Conservation (phyloP, 2,329 filamentous ascomycete genomes). For the Paraphaeosphaeria sporulosa region DNA sequence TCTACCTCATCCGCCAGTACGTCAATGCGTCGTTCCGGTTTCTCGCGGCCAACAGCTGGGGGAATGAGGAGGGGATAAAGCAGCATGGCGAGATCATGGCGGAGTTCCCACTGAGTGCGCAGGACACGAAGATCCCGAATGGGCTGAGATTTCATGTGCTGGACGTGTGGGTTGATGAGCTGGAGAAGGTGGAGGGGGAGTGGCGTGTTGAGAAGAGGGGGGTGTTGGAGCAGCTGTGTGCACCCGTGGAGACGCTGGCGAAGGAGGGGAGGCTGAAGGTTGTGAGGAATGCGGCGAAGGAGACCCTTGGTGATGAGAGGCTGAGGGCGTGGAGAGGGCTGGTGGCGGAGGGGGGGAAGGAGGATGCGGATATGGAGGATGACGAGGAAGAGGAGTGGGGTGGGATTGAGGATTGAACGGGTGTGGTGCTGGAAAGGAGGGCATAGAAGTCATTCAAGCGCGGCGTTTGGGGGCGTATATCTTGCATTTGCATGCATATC, state of each 20-base stretch:
- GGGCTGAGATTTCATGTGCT: slow-evolving; percentile 86
- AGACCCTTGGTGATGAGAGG: slow-evolving; percentile 76
- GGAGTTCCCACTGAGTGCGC: slow-evolving; percentile 55
- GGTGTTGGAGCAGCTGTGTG: slow-evolving; percentile 59
- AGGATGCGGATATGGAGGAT: slow-evolving; percentile 42
- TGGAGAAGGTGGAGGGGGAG: slow-evolving; percentile 71
- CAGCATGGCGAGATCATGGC: slow-evolving; percentile 58
- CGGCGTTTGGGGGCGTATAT: slow-evolving; percentile 67
- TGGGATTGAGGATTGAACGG: slow-evolving; percentile 69
- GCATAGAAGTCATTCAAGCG: slow-evolving; percentile 29
- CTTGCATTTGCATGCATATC: slow-evolving; percentile 2
- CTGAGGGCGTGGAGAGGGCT: slow-evolving; percentile 67
- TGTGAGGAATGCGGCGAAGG: slow-evolving; percentile 73
- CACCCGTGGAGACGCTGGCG: slow-evolving; percentile 64
- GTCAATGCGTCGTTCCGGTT: slow-evolving; percentile 72
- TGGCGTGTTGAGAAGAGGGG: slow-evolving; percentile 42
- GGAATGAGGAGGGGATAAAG: slow-evolving; percentile 46
- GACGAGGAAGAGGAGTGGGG: slow-evolving; percentile 68
- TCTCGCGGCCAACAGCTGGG: slow-evolving; percentile 53
- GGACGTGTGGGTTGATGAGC: slow-evolving; percentile 91
- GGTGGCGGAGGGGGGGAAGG: slow-evolving; percentile 43
- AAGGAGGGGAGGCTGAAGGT: slow-evolving; percentile 71
- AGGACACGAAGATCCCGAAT: slow-evolving; percentile 72
- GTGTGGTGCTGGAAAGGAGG: neutral
- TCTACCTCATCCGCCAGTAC: slow-evolving; percentile 82